phyloP scores from a whole-genome alignment of 2,329 filamentous ascomycete genomes.

The Cordyceps tenuipes region DNA sequence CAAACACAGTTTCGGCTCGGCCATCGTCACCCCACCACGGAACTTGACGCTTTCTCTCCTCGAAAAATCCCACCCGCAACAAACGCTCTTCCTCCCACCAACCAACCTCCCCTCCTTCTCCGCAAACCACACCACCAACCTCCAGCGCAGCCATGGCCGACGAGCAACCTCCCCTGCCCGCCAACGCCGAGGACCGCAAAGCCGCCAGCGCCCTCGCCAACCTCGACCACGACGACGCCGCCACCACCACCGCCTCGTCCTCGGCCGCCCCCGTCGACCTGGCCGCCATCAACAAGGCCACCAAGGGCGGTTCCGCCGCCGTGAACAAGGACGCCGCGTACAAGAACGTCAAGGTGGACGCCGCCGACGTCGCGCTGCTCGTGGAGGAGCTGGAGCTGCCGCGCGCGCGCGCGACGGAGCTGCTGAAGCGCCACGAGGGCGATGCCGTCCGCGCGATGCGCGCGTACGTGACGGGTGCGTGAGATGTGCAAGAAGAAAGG shows the following conservation, averaged over 20 bases:
- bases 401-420: conserved; percentile 64
- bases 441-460: conserved; percentile 59
- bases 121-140: background rate
- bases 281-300: conserved; percentile 63
- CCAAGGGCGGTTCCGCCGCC: conserved; percentile 37
- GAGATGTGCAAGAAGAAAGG: no score
- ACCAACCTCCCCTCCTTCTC: no score
- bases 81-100: no score
- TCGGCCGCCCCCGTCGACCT: conserved; percentile 49
- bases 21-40: no score
- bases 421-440: conserved; percentile 64
- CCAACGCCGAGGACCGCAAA: conserved; percentile 67
- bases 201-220: conserved; percentile 64
- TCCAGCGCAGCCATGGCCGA: conserved; percentile 38
- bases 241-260: conserved; percentile 33
- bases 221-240: conserved; percentile 53
- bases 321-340: conserved; percentile 21
- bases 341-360: conserved; percentile 66
- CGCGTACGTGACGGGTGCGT: conserved; percentile 36
- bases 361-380: conserved; percentile 60
- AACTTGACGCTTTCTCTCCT: no score
- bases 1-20: no score
- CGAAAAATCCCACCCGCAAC: no score
- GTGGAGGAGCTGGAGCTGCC: conserved; percentile 65
- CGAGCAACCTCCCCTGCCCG: conserved; percentile 48